Conservation (phyloP, 805 yeast genomes). For the Metschnikowia vanudenii region DNA sequence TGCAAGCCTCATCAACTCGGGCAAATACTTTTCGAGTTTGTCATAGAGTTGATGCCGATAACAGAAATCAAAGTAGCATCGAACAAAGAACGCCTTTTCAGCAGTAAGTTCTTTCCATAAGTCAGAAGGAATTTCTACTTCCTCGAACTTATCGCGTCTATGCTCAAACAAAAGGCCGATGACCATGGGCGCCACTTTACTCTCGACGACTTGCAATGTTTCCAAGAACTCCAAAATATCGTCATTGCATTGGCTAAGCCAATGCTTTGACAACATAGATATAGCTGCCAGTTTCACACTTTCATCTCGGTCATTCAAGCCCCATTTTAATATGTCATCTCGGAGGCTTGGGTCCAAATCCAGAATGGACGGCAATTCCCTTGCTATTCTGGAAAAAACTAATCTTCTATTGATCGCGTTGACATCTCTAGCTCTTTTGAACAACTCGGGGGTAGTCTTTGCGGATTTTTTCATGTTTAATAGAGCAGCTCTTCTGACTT, state of each 20-base stretch:
- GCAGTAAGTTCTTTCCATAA: slow-evolving; percentile 70
- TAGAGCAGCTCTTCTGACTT: slow-evolving; percentile 83
- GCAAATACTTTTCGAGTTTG: slow-evolving; percentile 65
- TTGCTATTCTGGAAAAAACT: slow-evolving; percentile 66
- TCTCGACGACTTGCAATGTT: slow-evolving; percentile 65
- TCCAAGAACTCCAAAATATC: slow-evolving; percentile 73
- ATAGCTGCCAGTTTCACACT: slow-evolving; percentile 69
- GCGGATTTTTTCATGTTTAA: slow-evolving; percentile 60
- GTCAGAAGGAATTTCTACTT: slow-evolving; percentile 58
- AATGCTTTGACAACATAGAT: slow-evolving; percentile 63
- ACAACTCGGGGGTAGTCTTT: slow-evolving; percentile 52
- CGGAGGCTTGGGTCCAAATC: slow-evolving; percentile 49
- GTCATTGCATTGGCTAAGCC: slow-evolving; percentile 69
- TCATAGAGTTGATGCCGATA: slow-evolving; percentile 49
- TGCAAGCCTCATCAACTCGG: slow-evolving; percentile 75
- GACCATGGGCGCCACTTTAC: slow-evolving; percentile 65
- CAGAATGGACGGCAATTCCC: slow-evolving; percentile 60
- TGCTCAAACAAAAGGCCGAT: slow-evolving; percentile 60
- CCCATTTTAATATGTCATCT: slow-evolving; percentile 75
- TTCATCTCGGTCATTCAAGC: slow-evolving; percentile 81
- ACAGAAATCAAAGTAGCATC: slow-evolving; percentile 68
- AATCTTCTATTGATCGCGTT: slow-evolving; percentile 70
- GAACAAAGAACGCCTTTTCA: slow-evolving; percentile 70
- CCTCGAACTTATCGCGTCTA: slow-evolving; percentile 60
- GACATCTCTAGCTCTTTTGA: slow-evolving; percentile 82